Evolutionary conservation across 2,329 filamentous ascomycete species (phyloP).

Genomic region (Endothia cerciana): DNA sequence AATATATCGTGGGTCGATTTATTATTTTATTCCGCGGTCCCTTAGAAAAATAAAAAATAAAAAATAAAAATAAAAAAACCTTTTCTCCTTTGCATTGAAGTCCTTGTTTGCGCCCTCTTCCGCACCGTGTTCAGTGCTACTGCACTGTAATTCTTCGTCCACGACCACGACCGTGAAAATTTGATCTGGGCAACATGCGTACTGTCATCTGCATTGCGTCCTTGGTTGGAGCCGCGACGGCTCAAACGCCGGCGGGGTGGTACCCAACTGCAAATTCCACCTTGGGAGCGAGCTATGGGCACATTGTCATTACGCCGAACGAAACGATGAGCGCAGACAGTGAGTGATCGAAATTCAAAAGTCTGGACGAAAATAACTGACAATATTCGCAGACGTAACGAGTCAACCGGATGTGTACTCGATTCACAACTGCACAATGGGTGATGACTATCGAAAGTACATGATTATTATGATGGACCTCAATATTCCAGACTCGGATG

Average conservation of each 20-base stretch:
- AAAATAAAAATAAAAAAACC: too few relatives aligned
- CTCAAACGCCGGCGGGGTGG: slow-evolving; percentile 5
- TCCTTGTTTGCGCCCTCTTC: background rate
- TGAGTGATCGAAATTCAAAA: background rate
- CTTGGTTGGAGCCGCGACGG: background rate
- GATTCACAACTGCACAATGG: slow-evolving; percentile 1
- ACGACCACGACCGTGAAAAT: background rate
- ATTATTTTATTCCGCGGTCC: background rate
- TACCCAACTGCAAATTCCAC: background rate
- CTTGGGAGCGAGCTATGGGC: background rate
- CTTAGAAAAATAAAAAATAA: too few relatives aligned
- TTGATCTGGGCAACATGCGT: background rate
- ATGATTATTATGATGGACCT: slow-evolving; percentile 12
- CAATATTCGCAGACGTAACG: background rate
- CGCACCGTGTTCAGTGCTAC: background rate
- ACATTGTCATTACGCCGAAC: background rate
- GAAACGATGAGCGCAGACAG: background rate
- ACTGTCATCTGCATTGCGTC: background rate
- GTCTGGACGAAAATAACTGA: background rate
- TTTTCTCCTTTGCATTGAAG: background rate
- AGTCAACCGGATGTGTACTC: slow-evolving; percentile 7
- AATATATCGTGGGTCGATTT: background rate
- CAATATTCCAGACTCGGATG: slow-evolving; percentile 8
- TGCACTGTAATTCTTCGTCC: background rate
- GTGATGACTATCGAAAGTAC: background rate